phyloP scores from a whole-genome alignment of 805 yeast species.

The Candida schatavii region DNA sequence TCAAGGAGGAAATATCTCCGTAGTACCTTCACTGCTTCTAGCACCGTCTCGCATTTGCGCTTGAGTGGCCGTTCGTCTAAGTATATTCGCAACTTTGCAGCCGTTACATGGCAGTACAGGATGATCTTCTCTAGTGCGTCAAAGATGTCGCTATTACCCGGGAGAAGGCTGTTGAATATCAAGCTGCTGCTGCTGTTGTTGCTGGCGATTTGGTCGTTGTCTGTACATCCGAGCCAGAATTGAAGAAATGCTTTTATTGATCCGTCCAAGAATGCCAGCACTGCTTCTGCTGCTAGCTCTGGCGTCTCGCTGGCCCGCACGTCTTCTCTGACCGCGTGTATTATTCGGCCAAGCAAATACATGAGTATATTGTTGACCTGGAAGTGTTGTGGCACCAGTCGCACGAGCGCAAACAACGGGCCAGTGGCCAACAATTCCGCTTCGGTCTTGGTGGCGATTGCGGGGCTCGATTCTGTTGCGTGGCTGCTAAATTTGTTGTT shows the following conservation, averaged over 20 bases:
- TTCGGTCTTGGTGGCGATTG: constrained; percentile 18
- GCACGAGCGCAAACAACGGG: constrained; percentile 11
- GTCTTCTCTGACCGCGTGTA: constrained; percentile 3
- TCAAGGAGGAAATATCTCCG: not conserved
- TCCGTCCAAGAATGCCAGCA: not conserved
- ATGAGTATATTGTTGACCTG: constrained; percentile 20
- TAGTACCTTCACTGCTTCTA: not conserved
- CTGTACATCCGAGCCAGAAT: constrained; percentile 19
- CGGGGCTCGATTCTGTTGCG: too few relatives aligned
- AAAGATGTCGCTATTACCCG: constrained; percentile 28
- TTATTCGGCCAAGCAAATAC: constrained; percentile 13
- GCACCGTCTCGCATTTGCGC: not conserved
- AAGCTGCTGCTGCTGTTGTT: constrained; percentile 2
- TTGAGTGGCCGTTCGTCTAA: not conserved
- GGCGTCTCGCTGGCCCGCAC: not conserved
- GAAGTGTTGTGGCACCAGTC: constrained; percentile 16
- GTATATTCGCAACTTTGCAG: constrained; percentile 7
- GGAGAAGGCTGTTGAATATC: constrained; percentile 23
- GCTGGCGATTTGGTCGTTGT: constrained; percentile 4
- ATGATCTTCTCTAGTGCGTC: constrained; percentile 8
- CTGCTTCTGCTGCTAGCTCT: not conserved
- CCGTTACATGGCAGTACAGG: not conserved
- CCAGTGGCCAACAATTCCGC: constrained; percentile 5
- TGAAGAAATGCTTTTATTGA: constrained; percentile 1
- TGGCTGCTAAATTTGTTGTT: constrained; percentile 2